Base-by-base conservation (phyloP, 257 asterid genomes). In the Solanum sejunctum region DNA sequence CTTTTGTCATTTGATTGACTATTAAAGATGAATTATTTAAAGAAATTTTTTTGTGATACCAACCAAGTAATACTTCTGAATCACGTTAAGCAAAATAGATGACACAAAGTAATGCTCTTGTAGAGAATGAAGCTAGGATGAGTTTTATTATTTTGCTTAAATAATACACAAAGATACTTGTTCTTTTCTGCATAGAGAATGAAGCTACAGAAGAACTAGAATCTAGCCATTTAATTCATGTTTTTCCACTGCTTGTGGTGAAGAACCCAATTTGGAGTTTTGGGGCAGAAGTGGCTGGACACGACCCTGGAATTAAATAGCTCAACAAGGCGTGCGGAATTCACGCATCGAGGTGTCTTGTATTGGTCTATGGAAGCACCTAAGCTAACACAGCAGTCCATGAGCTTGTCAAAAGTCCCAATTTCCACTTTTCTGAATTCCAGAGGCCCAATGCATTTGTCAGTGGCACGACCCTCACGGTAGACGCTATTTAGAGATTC, bases 361-460 rank as follows among this genome's bases (percentile, higher is more conserved):
- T 73, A 73, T 73, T 73, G 58, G 58, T 73, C 58, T n/a, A 95
- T 91, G 9, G 98, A 94, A 6, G 99, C 97, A 15, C 98, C 99
- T 21, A 90, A 83, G 88, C 94, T 92, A 45, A 95, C 92, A 1
- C 98, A 95, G 69, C 92, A 92, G 75, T 95, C 99, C 98, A 94
- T 93, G 10, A 94, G 94, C 93, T 94, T 95, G 63, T 95, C 98
- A 79, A 94, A 95, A 2, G 98, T 93, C 6, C 99, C 60, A 13
- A 49, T 49, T 49, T 75, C 60, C 60, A 49, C 81, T 75, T 13
- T 49, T 60, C 60, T 21, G 92, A 95, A 92, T 89, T 95, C 98
- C 1, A 95, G 93, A 0, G 98, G 92, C 3, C 98, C 98, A 36
- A 95, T 90, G 1, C 94, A 93, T 15, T 85, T 86, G 41, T 93